phyloP scores from a whole-genome alignment of 441 rosid species.

The Hypseocharis bilobata region DNA sequence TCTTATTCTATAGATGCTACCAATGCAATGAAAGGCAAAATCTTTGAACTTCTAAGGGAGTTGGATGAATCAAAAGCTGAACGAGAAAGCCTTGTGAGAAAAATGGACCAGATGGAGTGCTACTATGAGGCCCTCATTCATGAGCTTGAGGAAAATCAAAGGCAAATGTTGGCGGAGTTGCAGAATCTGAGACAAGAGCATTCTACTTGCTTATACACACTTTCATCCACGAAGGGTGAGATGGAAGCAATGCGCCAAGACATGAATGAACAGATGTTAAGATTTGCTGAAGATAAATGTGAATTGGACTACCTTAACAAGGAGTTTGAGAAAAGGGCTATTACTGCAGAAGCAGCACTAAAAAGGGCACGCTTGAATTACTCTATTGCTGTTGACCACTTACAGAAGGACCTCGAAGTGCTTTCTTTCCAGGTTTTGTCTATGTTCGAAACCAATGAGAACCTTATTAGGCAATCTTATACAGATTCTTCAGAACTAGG shows the following conservation, averaged over 20 bases:
- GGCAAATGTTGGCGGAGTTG: constrained; percentile 80
- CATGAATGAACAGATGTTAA: constrained; percentile 52
- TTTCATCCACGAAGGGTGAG: constrained; percentile 68
- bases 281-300: constrained; percentile 61
- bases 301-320: constrained; percentile 51
- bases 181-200: constrained; percentile 88
- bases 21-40: constrained; percentile 61
- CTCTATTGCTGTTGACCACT: constrained; percentile 84
- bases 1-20: constrained; percentile 47
- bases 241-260: constrained; percentile 67
- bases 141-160: constrained; percentile 97
- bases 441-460: constrained; percentile 84
- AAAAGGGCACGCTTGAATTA: constrained; percentile 93
- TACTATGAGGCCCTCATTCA: constrained; percentile 90
- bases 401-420: constrained; percentile 92
- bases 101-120: constrained; percentile 98
- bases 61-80: constrained; percentile 87
- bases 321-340: constrained; percentile 75
- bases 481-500: constrained; percentile 47
- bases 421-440: constrained; percentile 89
- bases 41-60: constrained; percentile 75
- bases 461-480: constrained; percentile 75
- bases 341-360: constrained; percentile 73
- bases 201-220: constrained; percentile 57
- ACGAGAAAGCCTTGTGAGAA: constrained; percentile 70